Base-by-base conservation (phyloP, 352 stramenopile species). In the Phytophthora cactorum region DNA sequence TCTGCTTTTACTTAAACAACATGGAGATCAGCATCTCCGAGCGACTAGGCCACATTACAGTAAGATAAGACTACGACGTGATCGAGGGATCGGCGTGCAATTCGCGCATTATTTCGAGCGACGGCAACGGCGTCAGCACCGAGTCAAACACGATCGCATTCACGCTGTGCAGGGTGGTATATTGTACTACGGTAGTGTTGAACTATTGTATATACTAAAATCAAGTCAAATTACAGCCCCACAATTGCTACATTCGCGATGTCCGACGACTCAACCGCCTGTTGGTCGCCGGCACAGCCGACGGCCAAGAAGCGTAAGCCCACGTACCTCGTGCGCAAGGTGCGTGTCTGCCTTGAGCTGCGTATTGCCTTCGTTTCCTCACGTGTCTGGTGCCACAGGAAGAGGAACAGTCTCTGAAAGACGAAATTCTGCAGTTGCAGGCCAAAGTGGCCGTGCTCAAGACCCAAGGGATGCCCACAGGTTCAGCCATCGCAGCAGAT, bases 21-120 rank as follows among this genome's bases (percentile, higher is more conserved):
- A 71, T 85, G 52, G 77, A 85, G 59, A 82, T 82, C 59, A 75
- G 63, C 32, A 72, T 83, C 29, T 75, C 77, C 6, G 77, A 85
- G 46, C 25, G 52, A 10, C 41, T 72, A 1, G 65, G 65, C 0
- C 53, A 68, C 12, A 55, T 63, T 22, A 72, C 65, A 2, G 53
- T 72, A 3, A n/a, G 65, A 43, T 59, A 72, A 43, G 65, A 72
- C 38, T 72, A 72, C 52, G 59, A 74, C 36, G 36, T 63, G 1
- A 50, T 70, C 7, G 62, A 75, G 0, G 52, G 61, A 8, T 58
- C 56, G 5, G 63, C 73, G 8, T 66, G 36, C 45, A 76, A 83
- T 47, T 69, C 64, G 11, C 75, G 75, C 3, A 58, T 83, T 6
- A 49, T 77, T 28, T 75, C 62, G 9, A 54, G 52, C 17, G 53